A percentile compares a stretch with the other conserved stretches of the same genome.
phyloP scores from a whole-genome alignment of 148 eudicot genomes.

The Amaranthus cruentus region DNA sequence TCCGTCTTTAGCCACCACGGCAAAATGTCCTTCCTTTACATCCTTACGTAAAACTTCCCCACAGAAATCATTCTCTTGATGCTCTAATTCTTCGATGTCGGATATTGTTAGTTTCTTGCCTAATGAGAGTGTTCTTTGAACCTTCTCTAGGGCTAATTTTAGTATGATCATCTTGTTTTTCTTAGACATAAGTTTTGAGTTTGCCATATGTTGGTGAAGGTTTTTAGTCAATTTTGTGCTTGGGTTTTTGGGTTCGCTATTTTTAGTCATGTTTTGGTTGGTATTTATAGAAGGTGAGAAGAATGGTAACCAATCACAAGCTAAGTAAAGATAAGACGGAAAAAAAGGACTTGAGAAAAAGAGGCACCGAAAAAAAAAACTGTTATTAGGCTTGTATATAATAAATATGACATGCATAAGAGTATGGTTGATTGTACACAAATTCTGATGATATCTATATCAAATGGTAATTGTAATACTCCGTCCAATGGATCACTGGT shows the following conservation, averaged over 20 bases:
- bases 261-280: background rate
- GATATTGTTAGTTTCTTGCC: slow-evolving; percentile 28
- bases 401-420: too few relatives aligned
- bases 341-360: background rate
- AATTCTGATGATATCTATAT: too few relatives aligned
- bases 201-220: slow-evolving; percentile 8
- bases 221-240: slow-evolving; percentile 6
- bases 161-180: slow-evolving; percentile 38
- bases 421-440: too few relatives aligned
- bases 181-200: slow-evolving; percentile 15
- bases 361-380: background rate
- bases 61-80: background rate
- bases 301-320: background rate
- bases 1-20: slow-evolving; percentile 45
- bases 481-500: too few relatives aligned
- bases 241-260: background rate
- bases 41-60: slow-evolving; percentile 35
- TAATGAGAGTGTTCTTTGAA: slow-evolving; percentile 41
- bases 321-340: background rate
- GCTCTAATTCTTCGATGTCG: slow-evolving; percentile 1
- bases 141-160: slow-evolving; percentile 39
- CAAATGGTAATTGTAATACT: too few relatives aligned
- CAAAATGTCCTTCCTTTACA: slow-evolving; percentile 70
- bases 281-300: slow-evolving; percentile 24
- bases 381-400: too few relatives aligned